Base-by-base conservation (phyloP, 1,284 basidiomycete species). In the Tylopilus sp. region DNA sequence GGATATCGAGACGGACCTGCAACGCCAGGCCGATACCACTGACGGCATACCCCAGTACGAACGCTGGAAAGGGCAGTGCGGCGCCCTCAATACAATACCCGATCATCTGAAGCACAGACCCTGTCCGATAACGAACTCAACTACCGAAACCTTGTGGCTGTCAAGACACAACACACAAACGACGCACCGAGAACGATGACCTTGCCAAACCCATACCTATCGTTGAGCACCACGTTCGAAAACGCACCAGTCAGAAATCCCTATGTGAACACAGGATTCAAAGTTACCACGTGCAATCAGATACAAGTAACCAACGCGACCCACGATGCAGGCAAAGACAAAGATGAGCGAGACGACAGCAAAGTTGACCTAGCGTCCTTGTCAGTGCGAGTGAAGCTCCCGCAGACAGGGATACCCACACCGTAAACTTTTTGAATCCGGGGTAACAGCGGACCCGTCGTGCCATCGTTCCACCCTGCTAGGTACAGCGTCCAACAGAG, bases 21-120 rank as follows among this genome's bases (percentile, higher is more conserved):
- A 80, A 49, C 6, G 89, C 83, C 55, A 89, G 73, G 0, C 90
- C 92, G 58, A 91, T 85, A 0, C 92, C 91, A 67, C 86, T 89
- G 70, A 92, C 79, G 19, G 82, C 77, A 70, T 86, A 91, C 0
- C 84, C 82, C 33, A 91, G 74, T 15, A 86, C 84, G 67, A 91
- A 90, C 2, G 84, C 81, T 1, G 90, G 89, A 71, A 90, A 93
- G 3, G 91, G 91, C 0, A 86, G 82, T 4, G 85, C 86, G 22
- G 89, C 80, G n/a, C 85, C 81, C 69, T 89, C 83, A 44, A 92
- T 78, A 6, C 77, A 66, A 72, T 90, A 91, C 2, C 82, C 88
- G 15, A 87, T 66, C 2, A 79, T 66, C 57, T 84, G 78, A 16
- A 74, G 60, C 2, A 70, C 53, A 7, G 83, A 77, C 32, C 84